Evolutionary conservation across 768 basidiomycete genomes (phyloP), one percentile per base, ranked within the genome.

Genomic region (Leccinellum rugosiceps): DNA sequence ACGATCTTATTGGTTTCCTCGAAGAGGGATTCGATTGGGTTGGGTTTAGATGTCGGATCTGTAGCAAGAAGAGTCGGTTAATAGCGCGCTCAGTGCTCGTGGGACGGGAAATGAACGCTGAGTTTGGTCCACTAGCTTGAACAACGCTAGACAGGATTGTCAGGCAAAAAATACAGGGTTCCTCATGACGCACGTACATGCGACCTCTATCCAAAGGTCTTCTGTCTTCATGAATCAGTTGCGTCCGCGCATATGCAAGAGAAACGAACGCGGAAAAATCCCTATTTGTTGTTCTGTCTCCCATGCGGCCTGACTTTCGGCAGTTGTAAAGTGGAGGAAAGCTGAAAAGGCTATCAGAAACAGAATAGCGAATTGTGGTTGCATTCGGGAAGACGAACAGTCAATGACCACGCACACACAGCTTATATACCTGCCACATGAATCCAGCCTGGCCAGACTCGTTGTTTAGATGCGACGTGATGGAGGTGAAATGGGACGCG

Each of bases 371-470:
- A 50, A 10, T 2, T 52, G 51, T 26, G 25, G 31, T 31, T 13
- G 57, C 63, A 64, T 50, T 35, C 47, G 19, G 45, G n/a, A 38
- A 26, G 38, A 45, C 11, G 32, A 53, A 6, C 7, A 15, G 25
- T 6, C 23, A 23, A 38, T 6, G 23, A 15, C 17, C 46, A 41
- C 7, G 44, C 23, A 38, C 28, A 35, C 21, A 26, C 35, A 55
- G 38, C 32, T 38, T 60, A 52, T 55, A 59, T 57, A 53, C 25
- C 25, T 25, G 4, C 25, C 25, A 3, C 25, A 25, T 25, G 30
- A 6, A 17, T 14, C 23, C 53, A 55, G 25, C 21, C 43, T 28
- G 1, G 28, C 28, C 28, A 28, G 28, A 28, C 28, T 30, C 51
- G 53, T 45, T 7, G 31, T 53, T 23, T 35, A 43, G 41, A 49